These are phyloP conservation scores for Parafenestella ontariensis DNA, from an alignment of 2,329 filamentous ascomycete genomes.

Conservation along the genomic window DNA sequence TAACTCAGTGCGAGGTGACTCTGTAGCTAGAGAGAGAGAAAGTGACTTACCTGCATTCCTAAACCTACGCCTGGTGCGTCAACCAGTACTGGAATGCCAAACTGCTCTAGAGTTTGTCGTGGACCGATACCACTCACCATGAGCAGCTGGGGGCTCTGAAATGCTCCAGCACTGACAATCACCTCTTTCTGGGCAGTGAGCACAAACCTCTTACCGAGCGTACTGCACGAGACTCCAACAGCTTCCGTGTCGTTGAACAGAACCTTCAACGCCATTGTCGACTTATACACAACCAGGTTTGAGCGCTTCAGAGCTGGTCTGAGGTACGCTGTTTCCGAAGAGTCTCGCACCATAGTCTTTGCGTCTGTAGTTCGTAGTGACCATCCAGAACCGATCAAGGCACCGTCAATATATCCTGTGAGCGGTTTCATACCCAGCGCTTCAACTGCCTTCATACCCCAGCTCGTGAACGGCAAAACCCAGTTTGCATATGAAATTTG, in stretches of 20 bases:
- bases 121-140: constrained; percentile 48
- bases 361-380: constrained; percentile 11
- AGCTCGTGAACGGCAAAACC: constrained; percentile 19
- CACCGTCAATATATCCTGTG: constrained; percentile 21
- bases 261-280: constrained; percentile 64
- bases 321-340: constrained; percentile 26
- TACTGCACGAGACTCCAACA: constrained; percentile 15
- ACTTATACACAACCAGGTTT: constrained; percentile 61
- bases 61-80: constrained; percentile 33
- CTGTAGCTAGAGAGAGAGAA: no score
- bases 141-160: constrained; percentile 43
- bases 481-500: constrained; percentile 29
- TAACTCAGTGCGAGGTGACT: no score
- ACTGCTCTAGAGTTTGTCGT: constrained; percentile 14
- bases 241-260: constrained; percentile 23
- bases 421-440: constrained; percentile 24
- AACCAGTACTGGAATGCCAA: constrained; percentile 21
- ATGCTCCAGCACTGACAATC: constrained; percentile 36
- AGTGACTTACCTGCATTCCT: constrained; percentile 18
- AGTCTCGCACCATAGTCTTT: constrained; percentile 15
- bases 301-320: constrained; percentile 10
- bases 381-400: constrained; percentile 24
- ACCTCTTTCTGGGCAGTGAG: constrained; percentile 29
- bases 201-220: constrained; percentile 10
- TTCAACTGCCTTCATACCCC: constrained; percentile 16